These are phyloP conservation scores for Escallonia herrerae DNA, from an alignment of 129 eudicot species.

Conservation along the genomic window DNA sequence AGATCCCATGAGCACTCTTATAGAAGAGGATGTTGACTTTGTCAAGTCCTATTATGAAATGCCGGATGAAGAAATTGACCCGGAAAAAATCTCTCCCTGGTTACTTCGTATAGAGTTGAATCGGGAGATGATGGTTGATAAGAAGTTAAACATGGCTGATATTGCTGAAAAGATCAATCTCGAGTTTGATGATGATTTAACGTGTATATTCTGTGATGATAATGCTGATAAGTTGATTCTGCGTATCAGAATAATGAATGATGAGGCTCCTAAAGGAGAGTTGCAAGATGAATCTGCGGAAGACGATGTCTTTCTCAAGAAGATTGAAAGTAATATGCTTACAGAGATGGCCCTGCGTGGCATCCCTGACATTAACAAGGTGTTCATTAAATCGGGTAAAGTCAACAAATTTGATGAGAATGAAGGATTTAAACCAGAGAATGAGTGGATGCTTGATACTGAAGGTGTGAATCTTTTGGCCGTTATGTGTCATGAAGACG, in stretches of 20 bases:
- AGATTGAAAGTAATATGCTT: constrained; percentile 87
- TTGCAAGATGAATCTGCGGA: constrained; percentile 84
- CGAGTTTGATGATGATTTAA: constrained; percentile 83
- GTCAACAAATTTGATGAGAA: constrained; percentile 64
- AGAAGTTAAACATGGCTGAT: constrained; percentile 93
- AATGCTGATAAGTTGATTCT: constrained; percentile 89
- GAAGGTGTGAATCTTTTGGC: constrained; percentile 96
- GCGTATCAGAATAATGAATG: constrained; percentile 93
- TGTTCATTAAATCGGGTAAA: constrained; percentile 76
- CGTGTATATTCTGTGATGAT: constrained; percentile 90
- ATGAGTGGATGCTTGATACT: constrained; percentile 95
- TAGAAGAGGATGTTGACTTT: constrained; percentile 92
- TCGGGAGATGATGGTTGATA: constrained; percentile 98
- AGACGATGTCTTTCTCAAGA: constrained; percentile 93
- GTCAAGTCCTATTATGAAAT: constrained; percentile 89
- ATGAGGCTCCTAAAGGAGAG: constrained; percentile 92
- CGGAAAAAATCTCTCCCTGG: constrained; percentile 95
- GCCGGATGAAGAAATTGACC: constrained; percentile 96
- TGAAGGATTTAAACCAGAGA: constrained; percentile 75
- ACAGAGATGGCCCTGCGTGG: constrained; percentile 96
- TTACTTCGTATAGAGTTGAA: constrained; percentile 81
- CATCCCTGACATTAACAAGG: constrained; percentile 90
- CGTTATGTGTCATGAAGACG: constrained; percentile 86
- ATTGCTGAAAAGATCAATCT: constrained; percentile 89
- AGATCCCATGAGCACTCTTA: constrained; percentile 90